Evolutionary conservation across 345 rosid species (phyloP).

Genomic region (Moricandia arvensis): DNA sequence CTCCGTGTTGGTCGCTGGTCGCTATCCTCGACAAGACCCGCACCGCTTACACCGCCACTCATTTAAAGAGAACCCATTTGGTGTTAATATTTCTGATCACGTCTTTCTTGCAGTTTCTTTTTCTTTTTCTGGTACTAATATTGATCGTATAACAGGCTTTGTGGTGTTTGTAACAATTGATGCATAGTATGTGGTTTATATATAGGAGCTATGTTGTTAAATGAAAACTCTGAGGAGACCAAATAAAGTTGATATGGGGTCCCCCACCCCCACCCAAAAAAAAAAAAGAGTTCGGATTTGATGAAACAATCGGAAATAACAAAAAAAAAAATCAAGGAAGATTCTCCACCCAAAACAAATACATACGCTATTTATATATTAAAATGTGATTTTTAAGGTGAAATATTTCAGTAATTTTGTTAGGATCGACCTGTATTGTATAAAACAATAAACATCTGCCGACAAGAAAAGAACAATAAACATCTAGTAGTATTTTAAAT

Average conservation of each 20-base stretch:
- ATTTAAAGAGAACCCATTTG: constrained; percentile 17
- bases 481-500: background rate
- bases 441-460: background rate
- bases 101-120: background rate
- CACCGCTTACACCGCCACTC: constrained; percentile 22
- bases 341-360: constrained; percentile 12
- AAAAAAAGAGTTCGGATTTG: constrained; percentile 1
- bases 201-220: background rate
- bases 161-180: background rate
- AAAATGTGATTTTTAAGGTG: background rate
- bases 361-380: background rate
- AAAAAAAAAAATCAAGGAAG: constrained; percentile 14
- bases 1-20: constrained; percentile 60
- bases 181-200: constrained; percentile 15
- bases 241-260: constrained; percentile 26
- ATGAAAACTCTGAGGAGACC: constrained; percentile 18
- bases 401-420: background rate
- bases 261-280: background rate
- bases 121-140: no score
- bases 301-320: constrained; percentile 21
- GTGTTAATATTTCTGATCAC: background rate
- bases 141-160: no score
- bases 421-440: background rate
- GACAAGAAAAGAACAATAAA: background rate
- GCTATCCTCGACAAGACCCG: constrained; percentile 62